phyloP scores from a whole-genome alignment of 1,139 yeast genomes.

The Blastobotrys malaysiensis region DNA sequence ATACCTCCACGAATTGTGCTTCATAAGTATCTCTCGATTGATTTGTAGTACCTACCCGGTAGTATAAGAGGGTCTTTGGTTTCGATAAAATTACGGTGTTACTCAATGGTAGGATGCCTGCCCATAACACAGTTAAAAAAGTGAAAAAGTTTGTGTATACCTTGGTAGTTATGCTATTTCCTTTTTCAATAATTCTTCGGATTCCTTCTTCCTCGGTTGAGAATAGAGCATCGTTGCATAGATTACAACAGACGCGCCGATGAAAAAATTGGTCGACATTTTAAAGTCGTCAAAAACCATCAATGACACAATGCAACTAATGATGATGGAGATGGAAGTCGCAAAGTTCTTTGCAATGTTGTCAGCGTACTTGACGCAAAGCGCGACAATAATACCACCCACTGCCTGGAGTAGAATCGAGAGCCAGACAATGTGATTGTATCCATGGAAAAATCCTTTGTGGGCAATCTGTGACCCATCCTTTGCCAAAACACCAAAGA shows the following conservation, averaged over 20 bases:
- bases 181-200: neutral
- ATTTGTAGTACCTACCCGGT: too few relatives aligned
- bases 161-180: neutral
- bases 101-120: too few relatives aligned
- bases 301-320: slow-evolving; percentile 37
- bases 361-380: slow-evolving; percentile 41
- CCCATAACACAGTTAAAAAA: too few relatives aligned
- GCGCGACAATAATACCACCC: slow-evolving; percentile 41
- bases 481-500: slow-evolving; percentile 35
- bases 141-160: too few relatives aligned
- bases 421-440: slow-evolving; percentile 36
- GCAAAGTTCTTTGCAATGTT: slow-evolving; percentile 42
- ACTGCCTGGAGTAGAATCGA: slow-evolving; percentile 38
- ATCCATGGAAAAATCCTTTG: slow-evolving; percentile 38
- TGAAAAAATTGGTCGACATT: slow-evolving; percentile 33
- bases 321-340: slow-evolving; percentile 38
- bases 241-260: slow-evolving; percentile 37
- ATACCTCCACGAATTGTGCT: too few relatives aligned
- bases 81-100: too few relatives aligned
- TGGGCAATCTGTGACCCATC: slow-evolving; percentile 34
- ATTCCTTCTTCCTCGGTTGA: neutral
- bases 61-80: too few relatives aligned
- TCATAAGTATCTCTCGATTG: too few relatives aligned
- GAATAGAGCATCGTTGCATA: slow-evolving; percentile 37
- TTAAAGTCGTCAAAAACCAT: slow-evolving; percentile 34